These are phyloP conservation scores for Solanum appendiculatum DNA, from an alignment of 257 asterid species.

Conservation along the genomic window DNA sequence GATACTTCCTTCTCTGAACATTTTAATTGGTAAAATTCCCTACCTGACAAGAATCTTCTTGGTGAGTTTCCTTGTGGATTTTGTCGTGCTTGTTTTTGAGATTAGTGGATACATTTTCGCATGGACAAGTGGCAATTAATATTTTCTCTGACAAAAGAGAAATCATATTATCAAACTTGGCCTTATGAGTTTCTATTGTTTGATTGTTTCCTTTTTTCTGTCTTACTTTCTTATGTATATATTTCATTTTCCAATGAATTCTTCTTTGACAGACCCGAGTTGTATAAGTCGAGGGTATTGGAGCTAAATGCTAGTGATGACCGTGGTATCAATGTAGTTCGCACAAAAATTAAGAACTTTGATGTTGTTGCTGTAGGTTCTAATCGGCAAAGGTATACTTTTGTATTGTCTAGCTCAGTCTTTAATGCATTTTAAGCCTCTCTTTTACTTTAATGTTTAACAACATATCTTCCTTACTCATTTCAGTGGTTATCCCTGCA, in stretches of 20 bases:
- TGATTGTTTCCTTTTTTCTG: neutral
- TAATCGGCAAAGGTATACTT: slow-evolving; percentile 51
- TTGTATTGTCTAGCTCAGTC: neutral
- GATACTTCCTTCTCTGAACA: neutral
- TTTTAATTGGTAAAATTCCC: neutral
- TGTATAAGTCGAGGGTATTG: slow-evolving; percentile 83
- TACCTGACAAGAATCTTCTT: neutral
- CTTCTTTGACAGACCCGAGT: slow-evolving; percentile 54
- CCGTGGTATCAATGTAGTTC: slow-evolving; percentile 96
- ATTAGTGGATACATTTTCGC: neutral
- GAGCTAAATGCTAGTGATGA: slow-evolving; percentile 99
- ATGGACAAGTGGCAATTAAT: neutral
- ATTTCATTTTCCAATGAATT: neutral
- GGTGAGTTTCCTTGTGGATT: neutral
- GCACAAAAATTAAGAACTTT: slow-evolving; percentile 90
- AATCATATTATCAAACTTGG: neutral
- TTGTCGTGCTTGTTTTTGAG: neutral
- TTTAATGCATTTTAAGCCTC: neutral
- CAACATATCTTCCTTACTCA: neutral
- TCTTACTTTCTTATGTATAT: neutral
- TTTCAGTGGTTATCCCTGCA: slow-evolving; percentile 86
- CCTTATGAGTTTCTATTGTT: neutral
- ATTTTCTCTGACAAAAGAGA: neutral
- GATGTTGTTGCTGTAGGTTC: slow-evolving; percentile 96
- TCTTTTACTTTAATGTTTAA: neutral